phyloP scores from a whole-genome alignment of 306 rosid species.

The Malus domestica region DNA sequence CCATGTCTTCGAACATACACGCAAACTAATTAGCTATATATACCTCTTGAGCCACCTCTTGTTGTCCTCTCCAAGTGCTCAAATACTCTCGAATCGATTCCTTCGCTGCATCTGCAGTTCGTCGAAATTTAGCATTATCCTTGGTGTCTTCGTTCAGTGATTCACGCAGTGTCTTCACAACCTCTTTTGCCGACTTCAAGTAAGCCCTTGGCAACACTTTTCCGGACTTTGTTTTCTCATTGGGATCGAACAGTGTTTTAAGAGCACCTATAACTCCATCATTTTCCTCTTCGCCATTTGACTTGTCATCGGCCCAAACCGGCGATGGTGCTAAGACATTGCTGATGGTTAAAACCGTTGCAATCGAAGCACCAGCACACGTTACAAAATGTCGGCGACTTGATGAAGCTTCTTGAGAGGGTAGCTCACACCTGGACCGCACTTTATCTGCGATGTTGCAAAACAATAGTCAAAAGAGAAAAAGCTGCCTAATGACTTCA shows the following conservation, averaged over 20 bases:
- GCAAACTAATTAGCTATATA: neutral
- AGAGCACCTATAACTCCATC: constrained; percentile 60
- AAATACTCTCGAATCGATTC: constrained; percentile 78
- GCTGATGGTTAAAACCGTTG: constrained; percentile 32
- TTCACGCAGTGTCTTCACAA: constrained; percentile 76
- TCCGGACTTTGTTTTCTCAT: constrained; percentile 65
- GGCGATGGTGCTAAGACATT: constrained; percentile 29
- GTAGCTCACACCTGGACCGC: constrained; percentile 38
- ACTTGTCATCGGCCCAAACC: constrained; percentile 51
- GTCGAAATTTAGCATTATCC: constrained; percentile 61
- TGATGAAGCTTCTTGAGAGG: constrained; percentile 29
- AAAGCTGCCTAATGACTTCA: no score
- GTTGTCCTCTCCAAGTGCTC: constrained; percentile 77
- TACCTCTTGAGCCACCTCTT: constrained; percentile 57
- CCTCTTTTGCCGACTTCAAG: constrained; percentile 71
- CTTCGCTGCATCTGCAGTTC: constrained; percentile 94
- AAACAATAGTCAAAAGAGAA: no score
- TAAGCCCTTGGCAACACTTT: constrained; percentile 80
- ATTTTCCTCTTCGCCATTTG: constrained; percentile 35
- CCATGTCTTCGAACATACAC: neutral
- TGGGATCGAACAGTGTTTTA: constrained; percentile 63
- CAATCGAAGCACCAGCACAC: constrained; percentile 28
- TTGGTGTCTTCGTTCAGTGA: constrained; percentile 58
- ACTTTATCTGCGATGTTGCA: constrained; percentile 34
- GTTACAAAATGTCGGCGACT: constrained; percentile 46